phyloP scores from a whole-genome alignment of 768 basidiomycete species.

The Amanita fuliginea region DNA sequence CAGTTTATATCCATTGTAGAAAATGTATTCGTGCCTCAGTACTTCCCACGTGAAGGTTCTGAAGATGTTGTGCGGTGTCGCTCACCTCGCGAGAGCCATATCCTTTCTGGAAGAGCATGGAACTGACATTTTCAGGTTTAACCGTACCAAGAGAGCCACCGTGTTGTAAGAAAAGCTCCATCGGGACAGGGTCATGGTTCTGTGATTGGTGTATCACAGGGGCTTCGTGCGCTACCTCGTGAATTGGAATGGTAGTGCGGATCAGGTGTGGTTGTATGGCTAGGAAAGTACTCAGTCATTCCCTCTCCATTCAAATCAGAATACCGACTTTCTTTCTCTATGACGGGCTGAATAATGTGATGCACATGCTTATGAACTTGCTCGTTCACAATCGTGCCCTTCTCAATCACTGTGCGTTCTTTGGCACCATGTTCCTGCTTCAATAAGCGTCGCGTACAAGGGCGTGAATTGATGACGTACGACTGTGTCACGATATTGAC shows the following conservation, averaged over 20 bases:
- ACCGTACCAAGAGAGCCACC: constrained; percentile 14
- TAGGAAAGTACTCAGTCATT: constrained; percentile 5
- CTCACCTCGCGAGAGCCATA: constrained; percentile 16
- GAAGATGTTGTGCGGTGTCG: constrained; percentile 13
- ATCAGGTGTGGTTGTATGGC: constrained; percentile 20
- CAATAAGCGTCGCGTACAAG: not conserved
- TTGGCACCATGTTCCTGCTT: constrained; percentile 14
- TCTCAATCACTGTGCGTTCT: constrained; percentile 21
- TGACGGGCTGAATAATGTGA: constrained; percentile 26
- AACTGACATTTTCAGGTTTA: constrained; percentile 8
- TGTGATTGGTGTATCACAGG: constrained; percentile 26
- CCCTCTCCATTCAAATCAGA: not conserved
- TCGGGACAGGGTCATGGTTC: constrained; percentile 19
- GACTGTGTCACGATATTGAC: constrained; percentile 16
- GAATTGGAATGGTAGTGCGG: constrained; percentile 24
- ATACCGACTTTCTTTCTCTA: constrained; percentile 26
- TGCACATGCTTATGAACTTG: constrained; percentile 24
- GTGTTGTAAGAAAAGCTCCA: constrained; percentile 21
- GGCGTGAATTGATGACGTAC: constrained; percentile 10
- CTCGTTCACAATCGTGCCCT: constrained; percentile 21
- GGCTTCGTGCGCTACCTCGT: constrained; percentile 24
- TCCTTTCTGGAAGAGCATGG: constrained; percentile 13
- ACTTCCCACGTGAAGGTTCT: constrained; percentile 10
- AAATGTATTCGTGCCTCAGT: not conserved
- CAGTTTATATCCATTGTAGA: constrained; percentile 2